These are phyloP conservation scores for Cryomyces antarcticus DNA, from an alignment of 495 filamentous ascomycete species.

Conservation along the genomic window DNA sequence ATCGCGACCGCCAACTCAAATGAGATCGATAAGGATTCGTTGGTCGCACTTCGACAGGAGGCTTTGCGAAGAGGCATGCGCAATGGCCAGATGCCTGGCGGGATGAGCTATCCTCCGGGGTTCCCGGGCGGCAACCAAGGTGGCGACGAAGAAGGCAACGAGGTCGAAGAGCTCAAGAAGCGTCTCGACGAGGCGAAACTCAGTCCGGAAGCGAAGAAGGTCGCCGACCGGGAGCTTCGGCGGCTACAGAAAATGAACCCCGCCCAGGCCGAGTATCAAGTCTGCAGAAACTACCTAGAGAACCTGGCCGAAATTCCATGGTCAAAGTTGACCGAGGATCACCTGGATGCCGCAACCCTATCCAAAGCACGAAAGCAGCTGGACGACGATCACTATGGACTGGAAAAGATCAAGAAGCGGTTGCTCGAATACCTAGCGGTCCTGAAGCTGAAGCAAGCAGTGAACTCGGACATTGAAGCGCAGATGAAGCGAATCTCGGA, in stretches of 20 bases:
- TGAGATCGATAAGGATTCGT: constrained; percentile 23
- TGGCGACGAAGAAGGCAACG: constrained; percentile 43
- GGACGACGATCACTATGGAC: constrained; percentile 88
- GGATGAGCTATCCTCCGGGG: constrained; percentile 26
- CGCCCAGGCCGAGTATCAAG: constrained; percentile 83
- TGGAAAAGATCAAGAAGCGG: constrained; percentile 95
- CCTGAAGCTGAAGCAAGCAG: constrained; percentile 75
- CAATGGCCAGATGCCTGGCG: constrained; percentile 23
- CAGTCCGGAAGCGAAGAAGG: constrained; percentile 54
- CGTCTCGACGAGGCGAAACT: constrained; percentile 64
- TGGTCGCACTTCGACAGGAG: constrained; percentile 32
- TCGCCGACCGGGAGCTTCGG: constrained; percentile 75
- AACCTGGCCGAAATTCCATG: constrained; percentile 90
- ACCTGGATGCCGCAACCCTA: constrained; percentile 66
- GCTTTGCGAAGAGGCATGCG: constrained; percentile 27
- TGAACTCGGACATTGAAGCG: constrained; percentile 58
- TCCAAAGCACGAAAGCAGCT: constrained; percentile 68
- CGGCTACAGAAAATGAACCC: constrained; percentile 88
- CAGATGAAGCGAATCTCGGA: constrained; percentile 31
- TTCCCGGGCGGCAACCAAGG: constrained; percentile 26
- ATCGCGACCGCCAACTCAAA: constrained; percentile 47
- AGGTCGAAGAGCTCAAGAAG: constrained; percentile 82
- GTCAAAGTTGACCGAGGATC: constrained; percentile 69
- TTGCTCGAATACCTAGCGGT: constrained; percentile 92
- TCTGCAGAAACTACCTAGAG: constrained; percentile 85